A percentile compares a stretch with the other conserved stretches of the same genome.
Evolutionary conservation across 148 eudicot genomes (phyloP).

Genomic region (Heliosperma pusillum): DNA sequence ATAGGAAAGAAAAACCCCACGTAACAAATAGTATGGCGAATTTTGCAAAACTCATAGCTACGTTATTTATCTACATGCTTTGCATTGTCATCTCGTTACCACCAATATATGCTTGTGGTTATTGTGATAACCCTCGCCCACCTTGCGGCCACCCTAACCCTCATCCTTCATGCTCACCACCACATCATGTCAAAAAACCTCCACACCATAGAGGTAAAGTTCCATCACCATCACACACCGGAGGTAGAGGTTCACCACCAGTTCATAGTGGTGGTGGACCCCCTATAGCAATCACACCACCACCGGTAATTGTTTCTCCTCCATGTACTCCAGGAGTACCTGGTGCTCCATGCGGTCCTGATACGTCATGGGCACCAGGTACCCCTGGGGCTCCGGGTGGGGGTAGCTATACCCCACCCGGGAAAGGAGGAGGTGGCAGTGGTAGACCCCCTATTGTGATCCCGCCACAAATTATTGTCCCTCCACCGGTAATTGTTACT

Average conservation of each 20-base stretch:
- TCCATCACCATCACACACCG: not conserved
- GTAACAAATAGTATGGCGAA: slow-evolving; percentile 25
- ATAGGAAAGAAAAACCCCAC: no score
- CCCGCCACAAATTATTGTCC: slow-evolving; percentile 11
- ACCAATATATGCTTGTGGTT: slow-evolving; percentile 56
- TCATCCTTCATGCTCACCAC: slow-evolving; percentile 32
- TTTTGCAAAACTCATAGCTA: slow-evolving; percentile 37
- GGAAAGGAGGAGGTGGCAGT: no score
- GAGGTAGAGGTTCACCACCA: slow-evolving; percentile 23
- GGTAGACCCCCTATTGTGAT: slow-evolving; percentile 27
- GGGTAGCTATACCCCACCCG: not conserved
- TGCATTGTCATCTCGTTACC: slow-evolving; percentile 56
- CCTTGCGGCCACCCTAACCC: slow-evolving; percentile 41
- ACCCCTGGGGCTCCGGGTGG: slow-evolving; percentile 10
- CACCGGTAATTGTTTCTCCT: slow-evolving; percentile 44
- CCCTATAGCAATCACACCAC: slow-evolving; percentile 36
- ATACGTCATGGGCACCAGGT: slow-evolving; percentile 17
- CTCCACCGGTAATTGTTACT: slow-evolving; percentile 34
- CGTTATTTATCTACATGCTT: slow-evolving; percentile 50
- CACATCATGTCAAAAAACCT: slow-evolving; percentile 12
- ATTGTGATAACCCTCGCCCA: slow-evolving; percentile 43
- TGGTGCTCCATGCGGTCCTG: slow-evolving; percentile 22
- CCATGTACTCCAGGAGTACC: slow-evolving; percentile 21
- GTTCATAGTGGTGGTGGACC: slow-evolving; percentile 23
- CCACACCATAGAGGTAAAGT: slow-evolving; percentile 19